These are phyloP conservation scores for Saccharum officinarum DNA, from an alignment of 176 grass and related monocot genomes.

Conservation along the genomic window DNA sequence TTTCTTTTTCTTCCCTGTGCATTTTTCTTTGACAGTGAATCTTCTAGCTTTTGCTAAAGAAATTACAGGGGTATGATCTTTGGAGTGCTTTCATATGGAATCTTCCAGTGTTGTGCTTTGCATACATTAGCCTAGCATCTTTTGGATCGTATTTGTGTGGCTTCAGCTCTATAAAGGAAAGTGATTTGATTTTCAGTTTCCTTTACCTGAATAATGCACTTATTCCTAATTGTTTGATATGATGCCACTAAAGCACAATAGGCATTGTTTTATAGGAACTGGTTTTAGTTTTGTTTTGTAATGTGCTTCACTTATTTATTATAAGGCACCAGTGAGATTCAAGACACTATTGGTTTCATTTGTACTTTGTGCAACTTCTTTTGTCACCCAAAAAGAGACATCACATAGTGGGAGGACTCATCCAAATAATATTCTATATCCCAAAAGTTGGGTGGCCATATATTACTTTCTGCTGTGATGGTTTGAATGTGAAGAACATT, in stretches of 20 bases:
- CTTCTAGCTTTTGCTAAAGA: constrained; percentile 22
- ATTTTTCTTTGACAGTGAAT: background rate
- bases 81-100: constrained; percentile 37
- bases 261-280: constrained; percentile 16
- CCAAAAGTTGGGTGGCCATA: constrained; percentile 7
- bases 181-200: constrained; percentile 24
- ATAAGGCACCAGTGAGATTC: background rate
- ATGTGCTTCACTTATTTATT: constrained; percentile 18
- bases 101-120: constrained; percentile 36
- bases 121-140: constrained; percentile 19
- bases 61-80: constrained; percentile 12
- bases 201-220: constrained; percentile 6
- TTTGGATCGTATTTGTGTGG: constrained; percentile 31
- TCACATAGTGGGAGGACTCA: constrained; percentile 29
- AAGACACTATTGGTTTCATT: background rate
- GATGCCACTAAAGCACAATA: constrained; percentile 32
- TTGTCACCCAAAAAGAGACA: constrained; percentile 30
- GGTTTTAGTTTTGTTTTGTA: constrained; percentile 1
- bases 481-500: constrained; percentile 9
- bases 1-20: background rate
- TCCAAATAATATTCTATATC: constrained; percentile 3
- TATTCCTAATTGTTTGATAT: constrained; percentile 32
- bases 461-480: constrained; percentile 13
- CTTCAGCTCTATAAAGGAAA: constrained; percentile 26
- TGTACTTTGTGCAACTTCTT: constrained; percentile 16